phyloP scores from a whole-genome alignment of 768 basidiomycete genomes.

The Boletus tomentosulus region DNA sequence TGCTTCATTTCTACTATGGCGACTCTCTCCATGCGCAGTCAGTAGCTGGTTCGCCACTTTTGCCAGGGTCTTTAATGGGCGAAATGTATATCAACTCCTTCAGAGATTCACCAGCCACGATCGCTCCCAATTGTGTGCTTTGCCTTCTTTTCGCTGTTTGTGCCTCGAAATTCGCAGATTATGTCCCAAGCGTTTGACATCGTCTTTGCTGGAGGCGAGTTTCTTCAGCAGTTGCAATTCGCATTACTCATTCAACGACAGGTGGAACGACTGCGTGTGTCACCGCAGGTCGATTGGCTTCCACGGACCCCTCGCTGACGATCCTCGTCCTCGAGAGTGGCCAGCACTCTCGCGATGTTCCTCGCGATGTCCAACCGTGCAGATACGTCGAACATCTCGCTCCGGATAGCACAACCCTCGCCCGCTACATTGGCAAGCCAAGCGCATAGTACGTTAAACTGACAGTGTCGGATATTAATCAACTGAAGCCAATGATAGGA shows the following conservation, averaged over 20 bases:
- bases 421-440: slow-evolving; percentile 9
- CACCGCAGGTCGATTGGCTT: slow-evolving; percentile 23
- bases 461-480: not conserved
- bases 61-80: too few species aligned
- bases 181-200: not conserved
- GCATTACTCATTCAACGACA: not conserved
- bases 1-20: too few species aligned
- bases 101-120: too few species aligned
- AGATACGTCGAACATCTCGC: slow-evolving; percentile 14
- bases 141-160: not conserved
- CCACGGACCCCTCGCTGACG: slow-evolving; percentile 22
- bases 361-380: slow-evolving; percentile 18
- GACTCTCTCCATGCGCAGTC: too few species aligned
- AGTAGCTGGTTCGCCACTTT: too few species aligned
- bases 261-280: slow-evolving; percentile 28
- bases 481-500: slow-evolving; percentile 16
- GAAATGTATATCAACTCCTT: too few species aligned
- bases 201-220: slow-evolving; percentile 6
- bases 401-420: slow-evolving; percentile 14
- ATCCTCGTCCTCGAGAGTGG: slow-evolving; percentile 29
- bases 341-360: slow-evolving; percentile 15
- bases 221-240: not conserved
- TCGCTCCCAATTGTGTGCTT: not conserved
- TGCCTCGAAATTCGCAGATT: not conserved
- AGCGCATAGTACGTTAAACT: slow-evolving; percentile 24